Base-by-base conservation (phyloP, 306 rosid genomes). In the Lathyrus sativus region DNA sequence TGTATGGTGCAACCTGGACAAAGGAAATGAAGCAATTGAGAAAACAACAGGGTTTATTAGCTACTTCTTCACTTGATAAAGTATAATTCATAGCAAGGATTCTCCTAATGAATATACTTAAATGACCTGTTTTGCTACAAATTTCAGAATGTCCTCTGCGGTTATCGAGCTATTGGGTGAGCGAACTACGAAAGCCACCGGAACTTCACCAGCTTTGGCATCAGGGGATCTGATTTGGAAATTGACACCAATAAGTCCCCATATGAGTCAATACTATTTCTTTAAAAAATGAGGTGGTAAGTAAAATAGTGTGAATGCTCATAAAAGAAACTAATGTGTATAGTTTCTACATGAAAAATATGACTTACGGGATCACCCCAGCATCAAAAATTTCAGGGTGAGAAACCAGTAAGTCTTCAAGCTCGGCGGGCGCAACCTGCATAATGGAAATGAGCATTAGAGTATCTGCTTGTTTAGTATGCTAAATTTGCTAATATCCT, bases 141-240 rank as follows among this genome's bases (percentile, higher is more conserved):
- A 83, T 8, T 72, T 69, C 55, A 55, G 62, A 68, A 83, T 51
- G 26, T 81, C 85, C 68, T 81, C 71, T 41, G 71, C 74, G 0
- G 68, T 73, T 17, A 83, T 43, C 37, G 38, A 43, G 74, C 83
- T 74, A 48, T 79, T 55, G 28, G 80, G 80, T 1, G 74, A 66
- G 19, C 80, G 78, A 81, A 83, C 85, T 9, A 79, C 85, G 39
- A 74, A 68, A n/a, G 85, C 91, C 35, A 83, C 61, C 3, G 88
- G 88, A 70, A 83, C 88, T 62, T 83, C 80, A 14, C 91, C 86
- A 6, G 84, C 88, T 81, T 81, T 81, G 14, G 67, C 77, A 72
- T 86, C 84, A 0, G 77, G 77, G 29, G 70, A 74, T 74, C 91
- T 83, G 51, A 68, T 57, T 72, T 45, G 55, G 41, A 68, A 19